Base-by-base conservation (phyloP, 1,284 basidiomycete species). In the Leucoagaricus sp. region DNA sequence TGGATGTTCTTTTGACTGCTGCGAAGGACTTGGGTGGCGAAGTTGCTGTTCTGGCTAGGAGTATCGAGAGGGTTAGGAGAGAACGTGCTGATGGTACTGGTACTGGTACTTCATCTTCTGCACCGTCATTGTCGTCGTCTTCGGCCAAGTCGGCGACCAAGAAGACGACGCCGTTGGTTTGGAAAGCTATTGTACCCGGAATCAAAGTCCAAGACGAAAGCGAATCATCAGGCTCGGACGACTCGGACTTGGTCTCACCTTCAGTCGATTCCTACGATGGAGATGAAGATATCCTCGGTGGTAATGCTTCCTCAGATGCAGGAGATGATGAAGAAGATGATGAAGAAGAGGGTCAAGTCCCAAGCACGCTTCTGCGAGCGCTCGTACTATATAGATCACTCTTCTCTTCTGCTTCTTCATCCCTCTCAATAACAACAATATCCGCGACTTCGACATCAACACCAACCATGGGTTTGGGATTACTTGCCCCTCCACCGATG, bases 1-100 rank as follows among this genome's bases (percentile, higher is more conserved):
- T 74, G 47, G 75, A 79, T 46, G 64, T 67, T 25, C 72, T 75
- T 62, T 75, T 88, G 41, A 76, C 79, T 19, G 83, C 83, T 26
- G 84, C 85, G 17, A 75, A 75, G 52, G 82, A 85, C 53, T 76
- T 90, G 10, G 85, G 86, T 4, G 85, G 85, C 0, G 63, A 69
- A n/a, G 76, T 81, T 0, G 76, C 76, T 4, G 72, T 78, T 53
- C 71, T 89, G 10, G 85, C 80, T 1, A 72, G 77, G 56, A 67
- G 77, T 10, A 70, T 89, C 34, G 85, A 86, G 65, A 72, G 76
- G 47, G 74, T 83, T 53, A 67, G 58, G 7, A n/a, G 60, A 7
- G 17, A n/a, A n/a, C 7, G 41, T 61, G 46, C 60, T 49, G 44
- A 12, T 26, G 46, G 5, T n/a, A n/a, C n/a, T n/a, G n/a, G n/a